Conservation (phyloP, 805 yeast species). For the Ogataea paradorogensis region DNA sequence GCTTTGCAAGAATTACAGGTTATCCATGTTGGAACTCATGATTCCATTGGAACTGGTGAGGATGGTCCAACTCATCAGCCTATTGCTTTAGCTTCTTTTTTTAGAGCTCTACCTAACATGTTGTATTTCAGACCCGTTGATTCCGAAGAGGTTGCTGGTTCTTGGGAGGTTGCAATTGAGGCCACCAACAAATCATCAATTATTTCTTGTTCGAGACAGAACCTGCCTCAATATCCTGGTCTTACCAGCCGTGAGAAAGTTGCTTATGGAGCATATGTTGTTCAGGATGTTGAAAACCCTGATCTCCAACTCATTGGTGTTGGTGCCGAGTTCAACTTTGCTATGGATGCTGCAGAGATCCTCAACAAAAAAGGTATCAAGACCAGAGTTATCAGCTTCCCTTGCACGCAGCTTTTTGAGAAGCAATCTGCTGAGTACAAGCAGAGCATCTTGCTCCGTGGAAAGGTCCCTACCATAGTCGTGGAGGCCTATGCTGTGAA, state of each 20-base stretch:
- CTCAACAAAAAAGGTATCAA: constrained; percentile 62
- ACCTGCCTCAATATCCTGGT: constrained; percentile 88
- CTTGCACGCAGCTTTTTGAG: constrained; percentile 89
- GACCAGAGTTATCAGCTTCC: constrained; percentile 85
- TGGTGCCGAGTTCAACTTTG: constrained; percentile 88
- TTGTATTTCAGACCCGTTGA: constrained; percentile 90
- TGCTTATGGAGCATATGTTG: constrained; percentile 86
- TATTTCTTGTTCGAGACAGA: constrained; percentile 79
- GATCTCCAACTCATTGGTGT: constrained; percentile 72
- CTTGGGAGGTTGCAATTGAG: constrained; percentile 63
- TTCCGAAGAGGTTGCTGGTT: constrained; percentile 83
- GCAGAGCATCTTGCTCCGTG: constrained; percentile 78
- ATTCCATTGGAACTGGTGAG: constrained; percentile 87
- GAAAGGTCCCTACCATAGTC: constrained; percentile 86
- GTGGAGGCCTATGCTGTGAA: constrained; percentile 88
- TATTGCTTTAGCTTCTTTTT: constrained; percentile 77
- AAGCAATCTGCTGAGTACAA: constrained; percentile 77
- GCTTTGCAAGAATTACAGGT: constrained; percentile 81
- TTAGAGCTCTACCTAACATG: constrained; percentile 75
- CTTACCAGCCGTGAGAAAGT: constrained; percentile 82
- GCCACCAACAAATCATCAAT: constrained; percentile 63
- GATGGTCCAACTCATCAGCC: constrained; percentile 95
- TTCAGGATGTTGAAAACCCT: constrained; percentile 54
- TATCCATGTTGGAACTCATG: constrained; percentile 86
- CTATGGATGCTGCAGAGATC: constrained; percentile 76